Conservation (phyloP, 2,329 filamentous ascomycete genomes). For the Laburnicola sp. region DNA sequence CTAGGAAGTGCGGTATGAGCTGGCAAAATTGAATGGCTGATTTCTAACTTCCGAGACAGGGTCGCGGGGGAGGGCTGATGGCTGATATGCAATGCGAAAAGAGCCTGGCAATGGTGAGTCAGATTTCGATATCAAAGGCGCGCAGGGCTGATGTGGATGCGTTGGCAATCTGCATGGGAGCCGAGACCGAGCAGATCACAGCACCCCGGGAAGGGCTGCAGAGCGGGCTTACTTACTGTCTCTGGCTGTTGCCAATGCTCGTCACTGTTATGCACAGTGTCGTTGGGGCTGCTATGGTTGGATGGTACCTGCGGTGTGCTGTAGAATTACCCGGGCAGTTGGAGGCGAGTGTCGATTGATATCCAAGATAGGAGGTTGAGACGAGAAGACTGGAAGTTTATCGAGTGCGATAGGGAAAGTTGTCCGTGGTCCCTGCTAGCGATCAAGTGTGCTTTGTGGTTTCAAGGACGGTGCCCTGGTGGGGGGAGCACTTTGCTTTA, state of each 20-base stretch:
- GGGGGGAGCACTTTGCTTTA: slow-evolving; percentile 30
- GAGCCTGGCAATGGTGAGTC: slow-evolving; percentile 38
- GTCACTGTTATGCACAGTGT: slow-evolving; percentile 15
- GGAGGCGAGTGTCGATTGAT: slow-evolving; percentile 15
- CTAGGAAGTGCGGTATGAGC: slow-evolving; percentile 29
- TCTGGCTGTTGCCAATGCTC: slow-evolving; percentile 17
- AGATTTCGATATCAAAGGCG: slow-evolving; percentile 40
- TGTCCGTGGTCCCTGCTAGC: slow-evolving; percentile 8
- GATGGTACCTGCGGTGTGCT: slow-evolving; percentile 20
- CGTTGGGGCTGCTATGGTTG: slow-evolving; percentile 21
- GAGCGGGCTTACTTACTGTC: slow-evolving; percentile 38
- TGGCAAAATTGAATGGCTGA: slow-evolving; percentile 36
- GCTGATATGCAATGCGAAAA: slow-evolving; percentile 26
- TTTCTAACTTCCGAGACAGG: slow-evolving; percentile 24
- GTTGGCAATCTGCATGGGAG: slow-evolving; percentile 29
- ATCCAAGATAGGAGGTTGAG: not conserved
- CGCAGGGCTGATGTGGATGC: slow-evolving; percentile 38
- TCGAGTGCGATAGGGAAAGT: slow-evolving; percentile 7
- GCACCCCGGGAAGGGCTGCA: slow-evolving; percentile 32
- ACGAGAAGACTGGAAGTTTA: not conserved
- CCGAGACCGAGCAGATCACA: slow-evolving; percentile 22
- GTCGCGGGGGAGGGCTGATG: slow-evolving; percentile 22
- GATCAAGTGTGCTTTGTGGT: slow-evolving; percentile 5
- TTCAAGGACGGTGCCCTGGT: slow-evolving; percentile 12
- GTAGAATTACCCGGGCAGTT: slow-evolving; percentile 24